Conservation (phyloP, 805 yeast species). For the Candida nanaspora region DNA sequence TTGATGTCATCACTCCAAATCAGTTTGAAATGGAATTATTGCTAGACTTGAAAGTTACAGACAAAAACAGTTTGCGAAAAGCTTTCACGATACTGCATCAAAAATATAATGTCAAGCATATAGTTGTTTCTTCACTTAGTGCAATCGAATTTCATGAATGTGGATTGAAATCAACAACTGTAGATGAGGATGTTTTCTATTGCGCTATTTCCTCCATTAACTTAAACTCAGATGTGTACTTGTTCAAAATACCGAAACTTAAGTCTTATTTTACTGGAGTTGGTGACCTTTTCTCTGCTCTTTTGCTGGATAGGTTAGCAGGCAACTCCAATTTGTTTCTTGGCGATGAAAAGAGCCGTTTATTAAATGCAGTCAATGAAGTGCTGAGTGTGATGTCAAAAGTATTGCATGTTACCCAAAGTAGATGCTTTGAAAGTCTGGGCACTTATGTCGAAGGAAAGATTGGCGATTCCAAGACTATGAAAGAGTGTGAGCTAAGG, state of each 20-base stretch:
- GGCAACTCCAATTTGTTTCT: not conserved
- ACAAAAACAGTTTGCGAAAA: constrained; percentile 28
- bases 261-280: constrained; percentile 91
- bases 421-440: constrained; percentile 27
- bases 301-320: constrained; percentile 59
- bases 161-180: not conserved
- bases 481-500: constrained; percentile 70
- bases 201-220: constrained; percentile 36
- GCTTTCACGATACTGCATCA: constrained; percentile 46
- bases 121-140: constrained; percentile 59
- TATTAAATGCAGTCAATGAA: constrained; percentile 39
- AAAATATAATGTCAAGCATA: constrained; percentile 42
- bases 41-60: constrained; percentile 36
- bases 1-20: constrained; percentile 82
- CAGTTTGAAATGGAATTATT: constrained; percentile 82
- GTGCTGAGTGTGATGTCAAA: constrained; percentile 49
- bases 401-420: constrained; percentile 42
- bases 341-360: constrained; percentile 3
- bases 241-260: constrained; percentile 41
- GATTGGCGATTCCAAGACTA: constrained; percentile 48
- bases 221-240: constrained; percentile 1
- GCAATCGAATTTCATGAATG: constrained; percentile 8
- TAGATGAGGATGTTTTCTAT: constrained; percentile 19
- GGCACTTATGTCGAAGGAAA: constrained; percentile 36
- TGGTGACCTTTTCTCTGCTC: constrained; percentile 84